Percentiles rank a stretch among this genome's conserved stretches.
Conservation (phyloP, 192 early-diverging fungal genomes). For the Gaertneriomyces semiglobifer region DNA sequence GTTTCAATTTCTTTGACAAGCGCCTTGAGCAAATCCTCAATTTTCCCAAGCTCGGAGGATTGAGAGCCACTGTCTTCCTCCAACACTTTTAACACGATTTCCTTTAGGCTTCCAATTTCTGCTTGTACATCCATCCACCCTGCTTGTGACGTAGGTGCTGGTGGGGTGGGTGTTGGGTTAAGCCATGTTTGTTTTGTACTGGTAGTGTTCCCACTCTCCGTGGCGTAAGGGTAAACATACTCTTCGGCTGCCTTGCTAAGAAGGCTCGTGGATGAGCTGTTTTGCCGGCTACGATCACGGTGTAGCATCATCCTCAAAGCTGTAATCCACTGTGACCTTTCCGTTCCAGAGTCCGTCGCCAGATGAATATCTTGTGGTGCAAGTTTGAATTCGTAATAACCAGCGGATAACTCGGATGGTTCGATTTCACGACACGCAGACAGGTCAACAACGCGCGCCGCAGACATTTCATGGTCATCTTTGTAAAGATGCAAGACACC, state of each 20-base stretch:
- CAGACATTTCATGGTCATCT: not conserved
- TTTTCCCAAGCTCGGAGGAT: no score
- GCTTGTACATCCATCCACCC: no score
- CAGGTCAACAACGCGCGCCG: not conserved
- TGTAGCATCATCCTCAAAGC: not conserved
- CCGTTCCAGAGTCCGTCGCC: not conserved
- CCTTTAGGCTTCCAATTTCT: no score
- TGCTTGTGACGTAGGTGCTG: no score
- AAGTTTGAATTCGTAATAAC: slow-evolving; percentile 1
- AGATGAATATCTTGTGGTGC: not conserved
- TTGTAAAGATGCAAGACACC: slow-evolving; percentile 16
- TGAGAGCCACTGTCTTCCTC: no score
- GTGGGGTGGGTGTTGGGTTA: not conserved
- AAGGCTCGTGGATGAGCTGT: not conserved
- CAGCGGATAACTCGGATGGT: not conserved
- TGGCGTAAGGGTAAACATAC: not conserved
- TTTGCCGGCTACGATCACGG: not conserved
- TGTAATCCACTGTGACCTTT: slow-evolving; percentile 2
- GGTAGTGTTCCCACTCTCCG: not conserved
- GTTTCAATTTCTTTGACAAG: not conserved
- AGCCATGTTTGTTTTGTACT: not conserved
- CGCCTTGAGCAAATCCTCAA: not conserved
- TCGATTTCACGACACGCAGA: not conserved
- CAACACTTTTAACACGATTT: no score
- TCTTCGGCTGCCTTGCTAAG: slow-evolving; percentile 5